Evolutionary conservation across 192 early-diverging fungal genomes (phyloP).

Genomic region (Allomyces javanicus): DNA sequence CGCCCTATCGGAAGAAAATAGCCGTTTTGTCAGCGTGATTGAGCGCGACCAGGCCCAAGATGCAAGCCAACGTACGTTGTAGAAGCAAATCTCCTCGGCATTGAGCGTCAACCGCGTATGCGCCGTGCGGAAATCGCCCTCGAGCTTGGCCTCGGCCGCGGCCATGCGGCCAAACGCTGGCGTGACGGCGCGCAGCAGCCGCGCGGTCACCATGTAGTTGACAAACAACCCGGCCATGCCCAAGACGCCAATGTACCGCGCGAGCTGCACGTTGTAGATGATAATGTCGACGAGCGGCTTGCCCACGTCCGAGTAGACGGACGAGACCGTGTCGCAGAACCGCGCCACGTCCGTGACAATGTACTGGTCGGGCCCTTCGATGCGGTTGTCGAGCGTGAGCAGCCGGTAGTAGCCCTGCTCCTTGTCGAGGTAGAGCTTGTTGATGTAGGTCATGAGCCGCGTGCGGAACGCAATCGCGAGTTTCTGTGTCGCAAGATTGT

Average conservation of each 20-base stretch:
- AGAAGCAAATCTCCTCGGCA: slow-evolving; percentile 28
- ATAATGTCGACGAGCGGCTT: slow-evolving; percentile 23
- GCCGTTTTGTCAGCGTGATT: too few species aligned
- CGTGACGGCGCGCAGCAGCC: slow-evolving; percentile 15
- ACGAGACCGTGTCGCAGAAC: slow-evolving; percentile 17
- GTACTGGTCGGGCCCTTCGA: slow-evolving; percentile 23
- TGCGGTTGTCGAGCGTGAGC: slow-evolving; percentile 22
- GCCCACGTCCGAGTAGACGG: slow-evolving; percentile 24
- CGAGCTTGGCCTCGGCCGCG: slow-evolving; percentile 22
- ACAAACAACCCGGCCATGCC: slow-evolving; percentile 16
- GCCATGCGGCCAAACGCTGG: slow-evolving; percentile 26
- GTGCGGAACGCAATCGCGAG: slow-evolving; percentile 22
- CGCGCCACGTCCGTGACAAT: slow-evolving; percentile 24
- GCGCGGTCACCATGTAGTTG: slow-evolving; percentile 19
- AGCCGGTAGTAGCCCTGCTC: slow-evolving; percentile 20
- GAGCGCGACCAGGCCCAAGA: too few species aligned
- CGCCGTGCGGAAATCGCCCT: slow-evolving; percentile 21
- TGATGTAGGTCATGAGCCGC: slow-evolving; percentile 15
- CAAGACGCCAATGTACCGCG: slow-evolving; percentile 13
- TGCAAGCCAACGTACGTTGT: slow-evolving; percentile 5
- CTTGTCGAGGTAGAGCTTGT: slow-evolving; percentile 17
- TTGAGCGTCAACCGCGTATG: slow-evolving; percentile 23
- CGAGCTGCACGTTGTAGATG: slow-evolving; percentile 27
- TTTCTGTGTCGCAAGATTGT: slow-evolving; percentile 3
- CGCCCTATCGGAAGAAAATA: slow-evolving; percentile 5